These are phyloP conservation scores for Seiridium unicorne DNA, from an alignment of 2,329 filamentous ascomycete species.

Conservation along the genomic window DNA sequence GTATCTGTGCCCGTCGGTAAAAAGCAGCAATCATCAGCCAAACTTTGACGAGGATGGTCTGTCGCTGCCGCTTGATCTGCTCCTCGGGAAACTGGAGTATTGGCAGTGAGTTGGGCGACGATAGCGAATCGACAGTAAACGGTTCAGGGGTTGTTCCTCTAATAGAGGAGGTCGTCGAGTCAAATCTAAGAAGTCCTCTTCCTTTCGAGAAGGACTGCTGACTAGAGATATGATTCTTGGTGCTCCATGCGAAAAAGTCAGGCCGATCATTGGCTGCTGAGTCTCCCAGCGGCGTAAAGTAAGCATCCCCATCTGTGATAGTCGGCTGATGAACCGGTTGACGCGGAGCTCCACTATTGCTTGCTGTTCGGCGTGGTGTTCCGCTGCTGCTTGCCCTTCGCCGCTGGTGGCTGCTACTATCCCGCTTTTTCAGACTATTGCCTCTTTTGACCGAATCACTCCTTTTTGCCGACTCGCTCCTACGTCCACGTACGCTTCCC, in stretches of 20 bases:
- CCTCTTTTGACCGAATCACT: slow-evolving; percentile 45
- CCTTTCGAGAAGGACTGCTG: slow-evolving; percentile 41
- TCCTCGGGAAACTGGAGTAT: slow-evolving; percentile 54
- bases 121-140: slow-evolving; percentile 37
- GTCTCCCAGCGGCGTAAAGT: slow-evolving; percentile 48
- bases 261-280: slow-evolving; percentile 29
- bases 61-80: slow-evolving; percentile 48
- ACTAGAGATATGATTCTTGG: slow-evolving; percentile 36
- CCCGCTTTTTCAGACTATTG: slow-evolving; percentile 52
- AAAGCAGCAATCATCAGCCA: slow-evolving; percentile 91
- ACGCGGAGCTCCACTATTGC: slow-evolving; percentile 38
- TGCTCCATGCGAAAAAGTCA: slow-evolving; percentile 43
- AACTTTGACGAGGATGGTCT: slow-evolving; percentile 65
- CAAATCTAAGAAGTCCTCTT: slow-evolving; percentile 42
- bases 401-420: slow-evolving; percentile 47
- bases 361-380: slow-evolving; percentile 31
- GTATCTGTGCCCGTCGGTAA: slow-evolving; percentile 78
- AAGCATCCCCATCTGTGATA: slow-evolving; percentile 48
- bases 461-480: slow-evolving; percentile 47
- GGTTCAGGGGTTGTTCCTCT: slow-evolving; percentile 40
- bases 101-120: slow-evolving; percentile 47
- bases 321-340: slow-evolving; percentile 28
- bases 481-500: slow-evolving; percentile 34
- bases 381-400: slow-evolving; percentile 39
- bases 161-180: slow-evolving; percentile 42